Evolutionary conservation across 331 rosid species (phyloP), one percentile per base, ranked within the genome.

Genomic region (Malus hybrid): DNA sequence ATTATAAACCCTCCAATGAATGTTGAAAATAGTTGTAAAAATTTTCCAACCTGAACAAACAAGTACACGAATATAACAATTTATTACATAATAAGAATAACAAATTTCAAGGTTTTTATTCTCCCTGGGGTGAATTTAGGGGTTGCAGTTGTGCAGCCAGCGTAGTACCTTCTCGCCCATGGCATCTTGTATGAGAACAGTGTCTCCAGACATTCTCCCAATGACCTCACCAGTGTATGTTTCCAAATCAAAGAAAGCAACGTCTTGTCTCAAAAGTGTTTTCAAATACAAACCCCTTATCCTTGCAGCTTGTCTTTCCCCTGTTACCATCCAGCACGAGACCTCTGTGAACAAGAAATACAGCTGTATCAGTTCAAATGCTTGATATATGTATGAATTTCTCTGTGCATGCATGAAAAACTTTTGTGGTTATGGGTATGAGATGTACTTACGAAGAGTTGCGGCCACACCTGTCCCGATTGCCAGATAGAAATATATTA

Each of bases 151-250:
- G 44, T n/a, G 24, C 19, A 15, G 36, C 44, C 11, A 36, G 44
- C 44, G 3, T 9, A 36, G 24, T 81, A 87, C 97, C 95, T 91
- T 91, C 81, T 91, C 97, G 10, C 94, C 97, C 94, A 91, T 84
- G 78, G 97, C 97, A 29, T 91, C 97, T 83, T 91, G 93, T 52
- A 91, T 91, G 79, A 86, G 89, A 74, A 91, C 87, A 70, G 96
- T 88, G 79, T 91, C 97, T 6, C 97, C 97, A 4, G 97, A 91
- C 97, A 91, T 91, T 81, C 97, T 73, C 50, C 89, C 94, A 24
- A 91, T 70, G 14, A 89, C 92, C 80, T 91, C 97, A 33, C 94
- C 97, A 0, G 92, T 89, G 78, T 87, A 86, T 5, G 94, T 89
- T 82, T 91, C 97, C 72, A 80, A 87, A 44, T 91, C 97, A 70